Percentiles rank a stretch among this genome's conserved stretches.
Conservation (phyloP, 176 grass and related monocot genomes). For the Luzula sylvatica region DNA sequence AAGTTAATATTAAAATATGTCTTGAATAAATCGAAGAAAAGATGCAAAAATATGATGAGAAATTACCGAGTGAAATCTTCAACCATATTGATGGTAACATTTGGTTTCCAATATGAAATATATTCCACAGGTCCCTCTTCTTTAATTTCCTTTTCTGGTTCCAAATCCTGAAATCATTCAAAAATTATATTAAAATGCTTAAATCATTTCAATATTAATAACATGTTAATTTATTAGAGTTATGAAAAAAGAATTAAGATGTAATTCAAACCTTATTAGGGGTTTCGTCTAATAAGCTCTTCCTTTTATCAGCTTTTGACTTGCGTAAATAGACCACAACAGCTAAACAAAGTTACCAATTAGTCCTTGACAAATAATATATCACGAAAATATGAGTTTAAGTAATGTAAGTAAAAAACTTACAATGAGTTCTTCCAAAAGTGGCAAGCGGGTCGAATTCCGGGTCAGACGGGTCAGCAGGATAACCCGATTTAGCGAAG, state of each 20-base stretch:
- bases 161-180: conserved; percentile 36
- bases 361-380: not conserved
- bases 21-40: not conserved
- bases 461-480: conserved; percentile 87
- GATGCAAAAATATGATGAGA: conserved; percentile 4
- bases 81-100: conserved; percentile 91
- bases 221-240: not conserved
- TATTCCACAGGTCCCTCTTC: conserved; percentile 68
- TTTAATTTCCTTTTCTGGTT: conserved; percentile 48
- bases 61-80: conserved; percentile 88
- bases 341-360: conserved; percentile 28
- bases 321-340: conserved; percentile 73
- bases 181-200: not conserved
- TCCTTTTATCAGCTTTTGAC: conserved; percentile 89
- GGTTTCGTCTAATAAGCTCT: conserved; percentile 71
- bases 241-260: not conserved
- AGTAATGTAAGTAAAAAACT: conserved; percentile 14
- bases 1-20: conserved; percentile 22
- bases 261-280: conserved; percentile 25
- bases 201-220: conserved; percentile 1
- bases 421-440: conserved; percentile 82
- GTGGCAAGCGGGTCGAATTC: conserved; percentile 74
- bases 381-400: not conserved
- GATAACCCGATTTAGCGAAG: conserved; percentile 86
- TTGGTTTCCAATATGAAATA: conserved; percentile 94